Conservation (phyloP, 306 rosid genomes). For the Gillenia trifoliata region DNA sequence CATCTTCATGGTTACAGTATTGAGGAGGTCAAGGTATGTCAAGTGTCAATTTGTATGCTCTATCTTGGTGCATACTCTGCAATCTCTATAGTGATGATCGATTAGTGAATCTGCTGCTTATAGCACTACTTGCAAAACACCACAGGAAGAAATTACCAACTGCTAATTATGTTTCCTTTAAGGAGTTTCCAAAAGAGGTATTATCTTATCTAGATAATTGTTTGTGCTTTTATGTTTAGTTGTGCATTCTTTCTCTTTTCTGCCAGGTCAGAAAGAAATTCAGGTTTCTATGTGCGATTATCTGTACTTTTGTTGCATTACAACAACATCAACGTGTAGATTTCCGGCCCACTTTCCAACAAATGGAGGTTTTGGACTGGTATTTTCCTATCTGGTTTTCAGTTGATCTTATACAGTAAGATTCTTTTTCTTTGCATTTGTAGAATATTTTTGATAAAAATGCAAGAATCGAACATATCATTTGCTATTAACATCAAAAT, state of each 20-base stretch:
- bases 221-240: neutral
- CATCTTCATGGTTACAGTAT: constrained; percentile 25
- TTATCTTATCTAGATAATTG: neutral
- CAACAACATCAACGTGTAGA: constrained; percentile 12
- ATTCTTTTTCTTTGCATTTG: neutral
- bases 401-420: neutral
- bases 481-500: neutral
- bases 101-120: constrained; percentile 17
- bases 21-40: constrained; percentile 37
- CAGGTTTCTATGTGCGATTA: constrained; percentile 28
- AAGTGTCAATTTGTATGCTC: neutral
- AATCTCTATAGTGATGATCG: constrained; percentile 5
- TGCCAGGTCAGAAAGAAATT: constrained; percentile 27
- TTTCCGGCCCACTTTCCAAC: no score
- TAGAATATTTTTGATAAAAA: neutral
- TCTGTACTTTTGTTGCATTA: constrained; percentile 28
- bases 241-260: neutral
- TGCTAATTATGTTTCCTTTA: constrained; percentile 17
- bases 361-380: constrained; percentile 21
- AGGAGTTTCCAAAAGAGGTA: constrained; percentile 23
- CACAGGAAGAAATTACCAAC: constrained; percentile 37
- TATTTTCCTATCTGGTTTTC: constrained; percentile 4
- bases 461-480: neutral
- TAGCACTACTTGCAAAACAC: constrained; percentile 33
- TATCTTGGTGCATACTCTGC: neutral